Percentiles rank a stretch among this genome's conserved stretches.
phyloP scores from a whole-genome alignment of 805 yeast species.

The Yarrowia keelungensis region DNA sequence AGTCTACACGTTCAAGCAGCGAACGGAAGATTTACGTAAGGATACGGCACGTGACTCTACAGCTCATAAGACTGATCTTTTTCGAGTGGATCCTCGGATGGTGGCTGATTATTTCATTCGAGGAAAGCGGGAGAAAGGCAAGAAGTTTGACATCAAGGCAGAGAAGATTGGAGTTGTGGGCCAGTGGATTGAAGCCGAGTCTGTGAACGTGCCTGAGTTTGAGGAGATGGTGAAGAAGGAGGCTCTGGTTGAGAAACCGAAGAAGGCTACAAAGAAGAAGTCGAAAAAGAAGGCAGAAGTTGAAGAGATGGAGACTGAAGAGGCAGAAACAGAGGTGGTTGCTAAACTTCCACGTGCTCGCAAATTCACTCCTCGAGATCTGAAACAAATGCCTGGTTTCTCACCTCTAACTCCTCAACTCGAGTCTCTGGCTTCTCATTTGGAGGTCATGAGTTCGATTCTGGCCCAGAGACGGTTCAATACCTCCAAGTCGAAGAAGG shows the following conservation, averaged over 20 bases:
- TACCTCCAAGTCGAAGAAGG: conserved; percentile 9
- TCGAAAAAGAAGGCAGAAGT: not conserved
- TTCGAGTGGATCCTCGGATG: conserved; percentile 13
- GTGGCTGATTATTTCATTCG: conserved; percentile 25
- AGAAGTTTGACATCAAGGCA: conserved; percentile 14
- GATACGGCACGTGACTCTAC: not conserved
- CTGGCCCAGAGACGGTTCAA: conserved; percentile 2
- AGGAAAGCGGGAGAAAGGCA: conserved; percentile 1
- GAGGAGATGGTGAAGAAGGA: not conserved
- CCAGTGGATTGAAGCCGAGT: conserved; percentile 4
- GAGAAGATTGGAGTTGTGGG: conserved; percentile 25
- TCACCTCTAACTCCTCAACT: not conserved
- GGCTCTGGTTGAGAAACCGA: not conserved
- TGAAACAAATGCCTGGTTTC: conserved; percentile 1
- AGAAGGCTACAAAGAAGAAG: not conserved
- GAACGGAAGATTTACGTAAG: not conserved
- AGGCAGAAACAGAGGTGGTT: not conserved
- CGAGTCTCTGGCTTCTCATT: not conserved
- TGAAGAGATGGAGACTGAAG: not conserved
- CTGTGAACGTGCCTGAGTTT: not conserved
- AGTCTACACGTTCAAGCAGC: conserved; percentile 3
- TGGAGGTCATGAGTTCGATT: conserved; percentile 16
- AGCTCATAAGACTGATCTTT: not conserved
- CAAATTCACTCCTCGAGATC: not conserved
- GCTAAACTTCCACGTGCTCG: not conserved